Conservation (phyloP, 2,329 filamentous ascomycete species). For the Arthrobotrys musiformis region DNA sequence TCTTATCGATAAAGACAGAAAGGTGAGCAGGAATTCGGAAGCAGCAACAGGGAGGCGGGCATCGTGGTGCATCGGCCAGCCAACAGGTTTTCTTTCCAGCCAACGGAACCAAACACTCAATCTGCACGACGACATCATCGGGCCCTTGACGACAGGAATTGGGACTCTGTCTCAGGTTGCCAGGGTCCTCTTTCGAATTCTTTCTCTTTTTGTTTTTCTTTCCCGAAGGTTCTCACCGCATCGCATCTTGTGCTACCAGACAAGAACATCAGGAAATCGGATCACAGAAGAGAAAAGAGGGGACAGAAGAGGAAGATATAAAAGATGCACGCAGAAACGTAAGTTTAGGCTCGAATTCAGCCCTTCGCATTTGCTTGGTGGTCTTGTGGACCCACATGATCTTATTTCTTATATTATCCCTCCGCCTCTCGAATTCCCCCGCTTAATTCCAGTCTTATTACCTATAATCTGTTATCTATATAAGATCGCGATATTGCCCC, state of each 20-base stretch:
- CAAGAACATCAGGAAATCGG: no score
- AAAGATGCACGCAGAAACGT: conserved; percentile 36
- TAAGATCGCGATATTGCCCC: no score
- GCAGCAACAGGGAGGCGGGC: no score
- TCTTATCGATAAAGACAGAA: conserved; percentile 29
- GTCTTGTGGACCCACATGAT: not conserved
- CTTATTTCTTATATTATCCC: not conserved
- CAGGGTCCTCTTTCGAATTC: not conserved
- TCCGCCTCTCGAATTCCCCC: not conserved
- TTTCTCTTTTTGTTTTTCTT: not conserved
- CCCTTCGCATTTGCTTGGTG: not conserved
- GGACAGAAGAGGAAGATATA: not conserved
- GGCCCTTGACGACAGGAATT: no score
- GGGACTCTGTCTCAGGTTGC: no score
- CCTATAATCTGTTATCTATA: no score
- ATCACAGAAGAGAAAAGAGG: no score
- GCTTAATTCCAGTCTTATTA: no score
- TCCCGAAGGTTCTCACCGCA: not conserved
- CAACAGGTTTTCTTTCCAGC: conserved; percentile 48
- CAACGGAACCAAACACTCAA: not conserved
- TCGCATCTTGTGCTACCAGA: no score
- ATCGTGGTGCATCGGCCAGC: no score
- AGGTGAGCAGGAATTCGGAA: not conserved
- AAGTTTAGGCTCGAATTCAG: conserved; percentile 32
- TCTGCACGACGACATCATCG: conserved; percentile 48